Evolutionary conservation across 768 basidiomycete species (phyloP).

Genomic region (Coprinopsis cinerea): DNA sequence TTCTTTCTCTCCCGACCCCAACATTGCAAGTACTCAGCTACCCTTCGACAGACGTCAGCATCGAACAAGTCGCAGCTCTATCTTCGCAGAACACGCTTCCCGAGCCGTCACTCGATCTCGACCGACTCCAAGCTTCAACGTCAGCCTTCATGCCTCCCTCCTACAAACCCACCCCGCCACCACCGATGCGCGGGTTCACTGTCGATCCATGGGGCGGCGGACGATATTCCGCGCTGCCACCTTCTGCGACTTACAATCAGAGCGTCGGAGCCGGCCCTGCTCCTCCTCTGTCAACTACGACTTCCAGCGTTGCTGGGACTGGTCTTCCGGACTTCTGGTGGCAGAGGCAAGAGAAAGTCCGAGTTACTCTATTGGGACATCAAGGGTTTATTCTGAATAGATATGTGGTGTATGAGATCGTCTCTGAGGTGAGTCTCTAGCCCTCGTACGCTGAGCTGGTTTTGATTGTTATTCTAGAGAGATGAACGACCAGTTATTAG

Average conservation of each 20-base stretch:
- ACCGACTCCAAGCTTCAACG: constrained; percentile 44
- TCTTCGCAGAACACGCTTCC: constrained; percentile 77
- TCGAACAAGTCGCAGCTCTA: constrained; percentile 73
- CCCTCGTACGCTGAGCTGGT: constrained; percentile 7
- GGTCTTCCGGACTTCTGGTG: constrained; percentile 83
- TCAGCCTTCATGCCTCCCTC: constrained; percentile 43
- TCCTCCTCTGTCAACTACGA: constrained; percentile 27
- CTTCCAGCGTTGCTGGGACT: constrained; percentile 60
- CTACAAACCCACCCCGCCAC: constrained; percentile 38
- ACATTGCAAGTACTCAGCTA: background rate
- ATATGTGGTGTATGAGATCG: constrained; percentile 78
- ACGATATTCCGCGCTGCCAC: constrained; percentile 21
- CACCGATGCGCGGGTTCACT: constrained; percentile 41
- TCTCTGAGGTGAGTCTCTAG: constrained; percentile 58
- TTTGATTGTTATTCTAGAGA: constrained; percentile 32
- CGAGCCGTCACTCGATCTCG: constrained; percentile 63
- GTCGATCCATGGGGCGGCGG: constrained; percentile 65
- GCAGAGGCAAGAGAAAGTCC: constrained; percentile 71
- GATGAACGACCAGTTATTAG: constrained; percentile 61
- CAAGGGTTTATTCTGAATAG: constrained; percentile 91
- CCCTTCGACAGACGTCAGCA: constrained; percentile 69
- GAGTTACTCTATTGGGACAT: constrained; percentile 72
- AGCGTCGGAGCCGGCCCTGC: constrained; percentile 1
- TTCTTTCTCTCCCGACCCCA: constrained; percentile 8
- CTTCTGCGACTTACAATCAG: constrained; percentile 4